Evolutionary conservation across 2,329 filamentous ascomycete genomes (phyloP).

Genomic region (Botryotinia globosa): DNA sequence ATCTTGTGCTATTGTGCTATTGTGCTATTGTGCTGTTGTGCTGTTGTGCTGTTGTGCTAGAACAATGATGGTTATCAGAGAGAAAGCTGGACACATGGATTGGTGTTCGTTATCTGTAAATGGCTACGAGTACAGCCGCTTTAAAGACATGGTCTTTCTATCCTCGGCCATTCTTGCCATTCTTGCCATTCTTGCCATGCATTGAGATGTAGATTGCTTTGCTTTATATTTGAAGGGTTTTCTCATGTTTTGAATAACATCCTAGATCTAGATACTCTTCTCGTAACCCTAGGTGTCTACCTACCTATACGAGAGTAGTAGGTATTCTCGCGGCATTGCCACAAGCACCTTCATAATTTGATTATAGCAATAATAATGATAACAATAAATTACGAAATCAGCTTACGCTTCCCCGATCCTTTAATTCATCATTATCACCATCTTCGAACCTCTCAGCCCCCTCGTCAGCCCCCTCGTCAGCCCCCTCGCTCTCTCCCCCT

Average conservation of each 20-base stretch:
- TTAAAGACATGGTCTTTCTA: not conserved
- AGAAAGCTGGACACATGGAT: not conserved
- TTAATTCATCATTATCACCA: not conserved
- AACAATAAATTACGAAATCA: not conserved
- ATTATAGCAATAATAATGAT: not conserved
- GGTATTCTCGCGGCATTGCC: not conserved
- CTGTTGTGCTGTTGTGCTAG: not conserved
- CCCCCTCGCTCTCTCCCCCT: not conserved
- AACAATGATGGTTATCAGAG: not conserved
- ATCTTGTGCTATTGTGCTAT: not conserved
- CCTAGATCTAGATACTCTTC: not conserved
- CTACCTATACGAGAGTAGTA: not conserved
- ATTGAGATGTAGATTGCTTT: slow-evolving; percentile 2
- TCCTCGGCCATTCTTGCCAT: not conserved
- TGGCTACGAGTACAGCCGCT: not conserved
- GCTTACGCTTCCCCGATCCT: not conserved
- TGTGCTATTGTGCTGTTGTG: not conserved
- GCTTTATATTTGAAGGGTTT: not conserved
- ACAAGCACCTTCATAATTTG: not conserved
- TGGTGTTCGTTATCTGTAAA: slow-evolving; percentile 1
- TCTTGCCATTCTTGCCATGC: not conserved
- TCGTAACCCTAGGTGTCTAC: not conserved
- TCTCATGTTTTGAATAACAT: not conserved
- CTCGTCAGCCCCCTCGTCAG: not conserved
- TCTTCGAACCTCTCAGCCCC: not conserved